Conservation (phyloP, 129 eudicot genomes). For the Artemisia argyi region DNA sequence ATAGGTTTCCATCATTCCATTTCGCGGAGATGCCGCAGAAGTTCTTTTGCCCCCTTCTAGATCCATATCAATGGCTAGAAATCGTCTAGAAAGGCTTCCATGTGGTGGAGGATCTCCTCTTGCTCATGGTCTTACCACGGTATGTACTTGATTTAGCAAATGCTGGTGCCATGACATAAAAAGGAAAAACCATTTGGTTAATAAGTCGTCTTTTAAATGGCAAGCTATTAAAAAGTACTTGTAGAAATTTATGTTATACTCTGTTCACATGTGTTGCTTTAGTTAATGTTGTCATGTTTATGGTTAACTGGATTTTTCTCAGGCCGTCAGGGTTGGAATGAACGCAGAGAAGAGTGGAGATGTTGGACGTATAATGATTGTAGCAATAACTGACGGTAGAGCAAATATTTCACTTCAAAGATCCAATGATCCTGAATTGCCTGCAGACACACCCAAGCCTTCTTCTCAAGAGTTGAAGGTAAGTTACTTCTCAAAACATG, state of each 20-base stretch:
- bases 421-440: constrained; percentile 83
- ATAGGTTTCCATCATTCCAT: constrained; percentile 91
- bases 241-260: background rate
- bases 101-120: constrained; percentile 99
- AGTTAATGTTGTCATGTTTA: background rate
- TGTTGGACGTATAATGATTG: constrained; percentile 97
- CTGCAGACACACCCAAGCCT: constrained; percentile 76
- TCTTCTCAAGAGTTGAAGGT: constrained; percentile 87
- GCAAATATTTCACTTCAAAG: constrained; percentile 93
- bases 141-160: constrained; percentile 28
- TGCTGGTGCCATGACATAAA: background rate
- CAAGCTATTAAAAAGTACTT: no score
- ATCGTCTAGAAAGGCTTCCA: constrained; percentile 97
- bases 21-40: constrained; percentile 99
- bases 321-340: constrained; percentile 96
- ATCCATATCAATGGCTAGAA: constrained; percentile 96
- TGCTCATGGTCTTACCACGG: constrained; percentile 99
- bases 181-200: background rate
- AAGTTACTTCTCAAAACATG: constrained; percentile 2
- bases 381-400: constrained; percentile 94
- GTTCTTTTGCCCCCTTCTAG: constrained; percentile 97
- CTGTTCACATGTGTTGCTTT: background rate
- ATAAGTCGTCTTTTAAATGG: no score
- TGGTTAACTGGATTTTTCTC: constrained; percentile 15
- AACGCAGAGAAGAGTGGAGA: constrained; percentile 99